Percentiles rank a stretch among this genome's conserved stretches.
Evolutionary conservation across 2,329 filamentous ascomycete genomes (phyloP).

Genomic region (Clonostachys solani): DNA sequence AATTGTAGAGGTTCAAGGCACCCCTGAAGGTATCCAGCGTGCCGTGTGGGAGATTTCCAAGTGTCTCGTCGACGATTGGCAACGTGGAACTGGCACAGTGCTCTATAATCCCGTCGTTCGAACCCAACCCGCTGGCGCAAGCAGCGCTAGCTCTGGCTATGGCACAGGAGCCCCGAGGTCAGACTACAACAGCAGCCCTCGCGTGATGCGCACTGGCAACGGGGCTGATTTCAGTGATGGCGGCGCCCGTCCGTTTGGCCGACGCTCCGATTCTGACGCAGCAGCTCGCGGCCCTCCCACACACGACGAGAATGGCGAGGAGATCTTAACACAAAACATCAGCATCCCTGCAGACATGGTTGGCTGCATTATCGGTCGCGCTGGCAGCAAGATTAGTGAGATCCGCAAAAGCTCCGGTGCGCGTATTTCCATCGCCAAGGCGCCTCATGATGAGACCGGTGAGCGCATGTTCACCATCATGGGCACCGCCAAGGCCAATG

Average conservation of each 20-base stretch:
- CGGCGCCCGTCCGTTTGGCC: slow-evolving; percentile 59
- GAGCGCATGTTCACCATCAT: slow-evolving; percentile 99
- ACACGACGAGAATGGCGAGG: slow-evolving; percentile 93
- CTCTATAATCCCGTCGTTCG: slow-evolving; percentile 96
- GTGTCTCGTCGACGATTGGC: slow-evolving; percentile 96
- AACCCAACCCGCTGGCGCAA: slow-evolving; percentile 59
- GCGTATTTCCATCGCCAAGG: slow-evolving; percentile 96
- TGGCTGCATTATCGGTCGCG: slow-evolving; percentile 96
- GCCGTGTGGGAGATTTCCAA: slow-evolving; percentile 99
- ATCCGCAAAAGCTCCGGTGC: slow-evolving; percentile 96
- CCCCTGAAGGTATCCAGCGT: slow-evolving; percentile 90
- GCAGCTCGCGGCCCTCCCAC: slow-evolving; percentile 77
- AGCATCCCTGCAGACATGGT: slow-evolving; percentile 99
- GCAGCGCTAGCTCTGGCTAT: slow-evolving; percentile 7
- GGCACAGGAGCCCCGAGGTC: slow-evolving; percentile 34
- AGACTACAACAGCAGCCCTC: slow-evolving; percentile 56
- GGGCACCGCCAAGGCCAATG: slow-evolving; percentile 88
- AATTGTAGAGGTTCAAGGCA: slow-evolving; percentile 94
- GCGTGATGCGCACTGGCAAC: slow-evolving; percentile 93
- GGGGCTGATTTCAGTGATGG: slow-evolving; percentile 95
- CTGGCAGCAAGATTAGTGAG: slow-evolving; percentile 95
- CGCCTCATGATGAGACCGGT: slow-evolving; percentile 92
- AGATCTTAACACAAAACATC: slow-evolving; percentile 98
- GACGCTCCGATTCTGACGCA: slow-evolving; percentile 80
- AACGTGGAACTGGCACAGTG: slow-evolving; percentile 93